Conservation (phyloP, 2,329 filamentous ascomycete species). For the Trichoderma oligosporum region DNA sequence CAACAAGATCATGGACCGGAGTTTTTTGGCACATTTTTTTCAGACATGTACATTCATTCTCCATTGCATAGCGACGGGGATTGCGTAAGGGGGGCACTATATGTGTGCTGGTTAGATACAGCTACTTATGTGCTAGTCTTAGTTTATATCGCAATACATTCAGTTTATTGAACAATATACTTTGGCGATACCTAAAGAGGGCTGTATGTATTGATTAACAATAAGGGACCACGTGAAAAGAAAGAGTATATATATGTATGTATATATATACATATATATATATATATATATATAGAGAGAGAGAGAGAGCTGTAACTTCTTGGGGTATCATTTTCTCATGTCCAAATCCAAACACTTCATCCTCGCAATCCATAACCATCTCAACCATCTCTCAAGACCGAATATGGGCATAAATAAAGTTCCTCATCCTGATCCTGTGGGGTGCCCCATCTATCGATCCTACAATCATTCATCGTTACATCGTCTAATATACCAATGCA, state of each 20-base stretch:
- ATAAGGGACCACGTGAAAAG: too few species aligned
- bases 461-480: neutral
- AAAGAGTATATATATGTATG: too few species aligned
- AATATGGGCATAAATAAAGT: too few species aligned
- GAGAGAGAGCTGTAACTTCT: neutral
- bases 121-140: neutral
- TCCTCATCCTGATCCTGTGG: neutral
- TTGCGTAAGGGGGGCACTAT: neutral
- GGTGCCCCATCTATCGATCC: neutral
- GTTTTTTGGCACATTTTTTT: slow-evolving; percentile 18
- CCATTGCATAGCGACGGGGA: neutral
- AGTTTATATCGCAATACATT: slow-evolving; percentile 2
- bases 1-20: slow-evolving; percentile 19
- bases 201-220: neutral
- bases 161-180: neutral
- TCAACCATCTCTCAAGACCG: neutral
- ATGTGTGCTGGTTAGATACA: neutral
- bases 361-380: neutral
- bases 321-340: slow-evolving; percentile 14
- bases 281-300: neutral
- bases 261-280: too few species aligned
- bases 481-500: neutral
- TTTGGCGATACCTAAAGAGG: too few species aligned
- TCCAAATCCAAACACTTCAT: neutral
- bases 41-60: slow-evolving; percentile 2